Base-by-base conservation (phyloP, 2,329 filamentous ascomycete genomes). In the Botrytis squamosa region DNA sequence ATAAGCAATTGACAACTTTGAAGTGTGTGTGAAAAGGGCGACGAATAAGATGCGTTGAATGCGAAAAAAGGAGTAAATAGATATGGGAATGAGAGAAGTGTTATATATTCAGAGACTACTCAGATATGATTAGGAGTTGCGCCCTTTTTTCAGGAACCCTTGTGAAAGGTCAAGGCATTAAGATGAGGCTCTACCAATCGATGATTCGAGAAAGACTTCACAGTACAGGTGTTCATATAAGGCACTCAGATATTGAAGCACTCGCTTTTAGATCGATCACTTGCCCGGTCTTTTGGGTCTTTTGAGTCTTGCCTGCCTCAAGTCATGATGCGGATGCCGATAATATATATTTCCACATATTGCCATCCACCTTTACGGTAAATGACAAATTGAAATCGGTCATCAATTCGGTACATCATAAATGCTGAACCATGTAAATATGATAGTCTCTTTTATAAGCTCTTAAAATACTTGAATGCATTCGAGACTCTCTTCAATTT, bases 11-110 rank as follows among this genome's bases (percentile, higher is more conserved):
- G 68, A 60, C 20, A 62, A n/a, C 12, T 38, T 55, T 10, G 25
- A 55, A 25, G 18, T 66, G 33, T 38, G 49, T 44, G 38, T 29
- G 29, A 59, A 72, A 72, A 33, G 69, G 44, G 59, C 69, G 59
- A 64, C 59, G 33, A 64, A 52, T 42, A 20, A 55, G 25, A 63
- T 12, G 3, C 3, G 25, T n/a, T 20, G 29, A 29, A 29, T 36
- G 49, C 62, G 16, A 46, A n/a, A 66, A 36, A 8, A 16, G 46
- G 10, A 25, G n/a, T 1, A 36, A 60, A 66, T 18, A 29, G 18
- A 44, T 12, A 49, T 36, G 29, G 29, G 16, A 16, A 67, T 16
- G 36, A 60, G 49, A 42, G 20, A 4, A 16, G 33, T 22, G 12
- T n/a, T 65, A 57, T 71, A 57, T 71, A 7, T 6, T 40, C 20